Evolutionary conservation across 352 stramenopile species (phyloP).

Genomic region (Phytophthora agathidicida): DNA sequence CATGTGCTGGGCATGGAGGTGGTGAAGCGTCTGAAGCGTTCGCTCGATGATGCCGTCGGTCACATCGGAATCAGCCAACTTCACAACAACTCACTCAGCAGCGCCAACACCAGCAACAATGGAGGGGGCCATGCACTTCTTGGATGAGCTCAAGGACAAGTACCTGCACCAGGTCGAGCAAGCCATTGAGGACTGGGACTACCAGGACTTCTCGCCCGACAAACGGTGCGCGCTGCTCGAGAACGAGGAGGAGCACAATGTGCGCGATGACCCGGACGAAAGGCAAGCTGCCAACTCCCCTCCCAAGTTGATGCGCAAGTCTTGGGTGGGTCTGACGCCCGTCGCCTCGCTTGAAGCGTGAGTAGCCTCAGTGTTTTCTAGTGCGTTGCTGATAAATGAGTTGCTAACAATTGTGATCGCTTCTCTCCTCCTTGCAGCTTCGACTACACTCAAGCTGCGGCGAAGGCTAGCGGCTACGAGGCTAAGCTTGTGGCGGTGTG

Average conservation of each 20-base stretch:
- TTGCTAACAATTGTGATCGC: not conserved
- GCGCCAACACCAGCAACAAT: slow-evolving; percentile 14
- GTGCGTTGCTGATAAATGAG: not conserved
- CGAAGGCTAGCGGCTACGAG: slow-evolving; percentile 41
- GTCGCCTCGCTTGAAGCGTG: slow-evolving; percentile 57
- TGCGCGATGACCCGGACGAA: slow-evolving; percentile 44
- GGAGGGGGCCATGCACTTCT: slow-evolving; percentile 48
- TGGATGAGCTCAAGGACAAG: slow-evolving; percentile 67
- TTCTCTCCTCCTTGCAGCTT: slow-evolving; percentile 22
- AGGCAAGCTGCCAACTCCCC: slow-evolving; percentile 41
- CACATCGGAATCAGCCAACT: slow-evolving; percentile 29
- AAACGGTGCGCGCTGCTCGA: slow-evolving; percentile 66
- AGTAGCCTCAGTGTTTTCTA: slow-evolving; percentile 7
- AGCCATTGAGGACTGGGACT: slow-evolving; percentile 75
- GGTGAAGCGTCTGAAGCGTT: slow-evolving; percentile 7
- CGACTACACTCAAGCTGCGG: slow-evolving; percentile 20
- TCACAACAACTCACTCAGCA: slow-evolving; percentile 8
- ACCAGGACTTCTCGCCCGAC: slow-evolving; percentile 71
- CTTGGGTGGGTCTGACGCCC: slow-evolving; percentile 53
- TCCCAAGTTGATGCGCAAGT: slow-evolving; percentile 24
- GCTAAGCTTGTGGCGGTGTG: slow-evolving; percentile 54
- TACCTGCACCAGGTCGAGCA: slow-evolving; percentile 64
- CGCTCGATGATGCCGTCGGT: not conserved
- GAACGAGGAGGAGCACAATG: slow-evolving; percentile 49
- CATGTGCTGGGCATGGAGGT: slow-evolving; percentile 8